A percentile compares a stretch with the other conserved stretches of the same genome.
phyloP scores from a whole-genome alignment of 2,329 filamentous ascomycete species.

The Colletotrichum costaricense region DNA sequence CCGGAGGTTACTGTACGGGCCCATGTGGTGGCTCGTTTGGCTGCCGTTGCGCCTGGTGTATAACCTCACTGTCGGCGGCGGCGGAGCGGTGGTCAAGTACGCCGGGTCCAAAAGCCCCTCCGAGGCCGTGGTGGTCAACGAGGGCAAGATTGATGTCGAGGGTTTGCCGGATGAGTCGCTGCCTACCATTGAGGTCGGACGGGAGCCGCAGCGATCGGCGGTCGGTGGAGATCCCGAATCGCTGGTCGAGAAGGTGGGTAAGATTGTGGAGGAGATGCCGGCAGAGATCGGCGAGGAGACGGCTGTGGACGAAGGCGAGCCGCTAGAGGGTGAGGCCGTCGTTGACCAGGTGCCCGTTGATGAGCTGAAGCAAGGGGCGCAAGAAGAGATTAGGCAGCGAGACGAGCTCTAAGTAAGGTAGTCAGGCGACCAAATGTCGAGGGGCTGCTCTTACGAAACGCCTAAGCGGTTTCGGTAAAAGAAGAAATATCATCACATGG shows the following conservation, averaged over 20 bases:
- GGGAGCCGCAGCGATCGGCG: conserved; percentile 38
- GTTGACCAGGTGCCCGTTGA: conserved; percentile 33
- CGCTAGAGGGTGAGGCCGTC: conserved; percentile 38
- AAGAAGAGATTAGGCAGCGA: conserved; percentile 28
- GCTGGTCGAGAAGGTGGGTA: conserved; percentile 65
- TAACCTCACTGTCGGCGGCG: conserved; percentile 65
- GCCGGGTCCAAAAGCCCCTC: conserved; percentile 36
- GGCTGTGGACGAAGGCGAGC: background rate
- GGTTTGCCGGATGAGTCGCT: conserved; percentile 54
- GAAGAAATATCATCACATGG: conserved; percentile 24
- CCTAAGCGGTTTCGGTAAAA: conserved; percentile 4
- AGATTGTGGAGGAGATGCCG: conserved; percentile 55
- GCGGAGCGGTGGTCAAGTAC: conserved; percentile 60
- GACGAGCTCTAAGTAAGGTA: conserved; percentile 24
- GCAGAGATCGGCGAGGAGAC: conserved; percentile 32
- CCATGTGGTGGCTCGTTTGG: conserved; percentile 89
- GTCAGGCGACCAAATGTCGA: background rate
- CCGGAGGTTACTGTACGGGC: conserved; percentile 86
- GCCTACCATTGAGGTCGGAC: conserved; percentile 62
- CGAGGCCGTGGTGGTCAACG: conserved; percentile 42
- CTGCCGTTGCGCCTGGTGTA: conserved; percentile 79
- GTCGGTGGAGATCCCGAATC: conserved; percentile 48
- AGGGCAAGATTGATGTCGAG: conserved; percentile 44
- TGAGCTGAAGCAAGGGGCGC: conserved; percentile 39
- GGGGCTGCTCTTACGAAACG: background rate